Conservation (phyloP, 2,329 filamentous ascomycete species). For the Lachnellula occidentalis region DNA sequence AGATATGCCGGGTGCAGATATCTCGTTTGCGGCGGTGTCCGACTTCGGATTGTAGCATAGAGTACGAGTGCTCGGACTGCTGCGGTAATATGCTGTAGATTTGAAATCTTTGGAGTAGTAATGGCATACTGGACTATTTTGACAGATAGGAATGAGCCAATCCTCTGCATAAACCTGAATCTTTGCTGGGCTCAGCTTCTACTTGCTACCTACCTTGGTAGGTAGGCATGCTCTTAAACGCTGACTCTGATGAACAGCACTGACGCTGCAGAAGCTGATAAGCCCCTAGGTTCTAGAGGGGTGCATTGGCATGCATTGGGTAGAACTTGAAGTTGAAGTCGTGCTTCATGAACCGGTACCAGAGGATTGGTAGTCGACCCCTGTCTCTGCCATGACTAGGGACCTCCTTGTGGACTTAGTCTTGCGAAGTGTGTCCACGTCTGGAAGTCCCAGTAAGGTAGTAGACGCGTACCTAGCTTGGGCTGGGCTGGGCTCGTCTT, state of each 20-base stretch:
- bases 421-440: background rate
- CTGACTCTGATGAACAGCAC: conserved; percentile 2
- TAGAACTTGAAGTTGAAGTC: too few species aligned
- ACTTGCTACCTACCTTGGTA: background rate
- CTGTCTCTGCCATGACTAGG: background rate
- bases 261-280: conserved; percentile 8
- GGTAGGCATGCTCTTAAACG: background rate
- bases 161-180: background rate
- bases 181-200: too few species aligned
- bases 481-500: background rate
- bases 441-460: background rate
- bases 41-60: background rate
- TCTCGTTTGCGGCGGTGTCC: background rate
- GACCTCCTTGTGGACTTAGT: background rate
- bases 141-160: too few species aligned
- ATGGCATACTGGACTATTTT: too few species aligned
- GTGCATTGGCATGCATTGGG: background rate
- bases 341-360: background rate
- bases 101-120: too few species aligned
- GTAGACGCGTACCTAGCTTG: background rate
- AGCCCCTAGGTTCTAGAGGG: conserved; percentile 1
- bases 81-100: too few species aligned
- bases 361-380: background rate
- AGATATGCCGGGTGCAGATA: background rate
- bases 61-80: too few species aligned